Percentiles rank a stretch among this genome's conserved stretches.
These are phyloP conservation scores for Stagonosporopsis chrysanthemi DNA, from an alignment of 2,329 filamentous ascomycete species.

Conservation along the genomic window DNA sequence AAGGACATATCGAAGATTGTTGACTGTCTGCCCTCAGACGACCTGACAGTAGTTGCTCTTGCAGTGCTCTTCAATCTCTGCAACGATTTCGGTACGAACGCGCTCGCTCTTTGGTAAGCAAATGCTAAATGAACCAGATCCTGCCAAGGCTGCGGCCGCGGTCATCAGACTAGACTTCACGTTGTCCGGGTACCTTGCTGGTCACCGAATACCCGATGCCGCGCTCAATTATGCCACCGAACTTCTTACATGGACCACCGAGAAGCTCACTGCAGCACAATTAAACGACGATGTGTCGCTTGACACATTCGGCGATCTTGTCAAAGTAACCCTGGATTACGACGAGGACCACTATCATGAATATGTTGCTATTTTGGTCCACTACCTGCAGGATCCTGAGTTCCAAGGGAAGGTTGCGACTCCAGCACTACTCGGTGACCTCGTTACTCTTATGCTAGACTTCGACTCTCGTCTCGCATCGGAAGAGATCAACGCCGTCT, in stretches of 20 bases:
- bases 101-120: not conserved
- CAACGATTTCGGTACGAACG: constrained; percentile 48
- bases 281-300: constrained; percentile 43
- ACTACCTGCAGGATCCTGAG: constrained; percentile 47
- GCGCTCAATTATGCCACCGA: constrained; percentile 46
- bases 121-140: constrained; percentile 38
- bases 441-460: constrained; percentile 42
- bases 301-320: constrained; percentile 36
- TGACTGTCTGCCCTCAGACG: constrained; percentile 32
- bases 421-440: constrained; percentile 37
- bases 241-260: constrained; percentile 45
- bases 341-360: constrained; percentile 48
- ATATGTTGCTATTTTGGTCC: constrained; percentile 41
- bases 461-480: constrained; percentile 39
- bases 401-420: constrained; percentile 45
- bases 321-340: constrained; percentile 37
- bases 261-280: constrained; percentile 45
- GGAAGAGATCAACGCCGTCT: constrained; percentile 38
- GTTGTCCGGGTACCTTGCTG: constrained; percentile 36
- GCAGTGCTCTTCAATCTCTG: constrained; percentile 56
- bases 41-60: constrained; percentile 41
- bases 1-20: constrained; percentile 37
- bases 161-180: constrained; percentile 44
- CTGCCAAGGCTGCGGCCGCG: constrained; percentile 45
- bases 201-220: constrained; percentile 39